These are phyloP conservation scores for Nidularia pulvinata DNA, from an alignment of 768 basidiomycete species.

Conservation along the genomic window DNA sequence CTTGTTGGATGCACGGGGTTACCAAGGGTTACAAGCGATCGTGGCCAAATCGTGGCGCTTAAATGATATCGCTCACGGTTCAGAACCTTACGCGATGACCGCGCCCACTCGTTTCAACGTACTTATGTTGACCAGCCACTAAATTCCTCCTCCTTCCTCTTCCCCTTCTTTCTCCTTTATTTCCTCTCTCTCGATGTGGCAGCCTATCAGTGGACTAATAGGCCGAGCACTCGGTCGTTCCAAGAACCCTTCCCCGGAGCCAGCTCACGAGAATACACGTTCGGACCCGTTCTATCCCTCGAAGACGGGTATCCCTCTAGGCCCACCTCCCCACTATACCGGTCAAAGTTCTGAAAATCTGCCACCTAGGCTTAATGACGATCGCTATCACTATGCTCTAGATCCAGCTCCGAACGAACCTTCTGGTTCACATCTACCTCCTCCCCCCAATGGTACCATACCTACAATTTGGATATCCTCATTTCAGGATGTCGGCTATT, in stretches of 20 bases:
- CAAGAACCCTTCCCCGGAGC: too few species aligned
- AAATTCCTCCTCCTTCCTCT: neutral
- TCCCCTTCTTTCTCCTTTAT: too few species aligned
- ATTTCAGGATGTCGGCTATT: neutral
- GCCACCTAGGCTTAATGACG: too few species aligned
- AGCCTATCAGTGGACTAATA: too few species aligned
- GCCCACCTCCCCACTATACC: too few species aligned
- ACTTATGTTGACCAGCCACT: neutral
- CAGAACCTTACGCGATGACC: neutral
- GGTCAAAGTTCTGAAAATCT: too few species aligned
- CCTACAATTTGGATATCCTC: neutral
- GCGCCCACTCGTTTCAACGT: neutral
- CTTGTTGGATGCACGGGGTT: neutral
- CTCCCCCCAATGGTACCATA: neutral
- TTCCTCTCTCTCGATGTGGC: too few species aligned
- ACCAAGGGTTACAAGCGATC: neutral
- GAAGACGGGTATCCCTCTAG: too few species aligned
- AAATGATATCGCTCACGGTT: neutral
- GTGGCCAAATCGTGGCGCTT: neutral
- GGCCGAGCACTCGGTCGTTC: too few species aligned
- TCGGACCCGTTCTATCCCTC: too few species aligned
- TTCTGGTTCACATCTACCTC: neutral
- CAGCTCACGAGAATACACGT: too few species aligned
- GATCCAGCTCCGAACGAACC: neutral
- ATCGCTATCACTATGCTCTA: neutral